phyloP scores from a whole-genome alignment of 306 rosid species.

The Herpetospermum pedunculosum region DNA sequence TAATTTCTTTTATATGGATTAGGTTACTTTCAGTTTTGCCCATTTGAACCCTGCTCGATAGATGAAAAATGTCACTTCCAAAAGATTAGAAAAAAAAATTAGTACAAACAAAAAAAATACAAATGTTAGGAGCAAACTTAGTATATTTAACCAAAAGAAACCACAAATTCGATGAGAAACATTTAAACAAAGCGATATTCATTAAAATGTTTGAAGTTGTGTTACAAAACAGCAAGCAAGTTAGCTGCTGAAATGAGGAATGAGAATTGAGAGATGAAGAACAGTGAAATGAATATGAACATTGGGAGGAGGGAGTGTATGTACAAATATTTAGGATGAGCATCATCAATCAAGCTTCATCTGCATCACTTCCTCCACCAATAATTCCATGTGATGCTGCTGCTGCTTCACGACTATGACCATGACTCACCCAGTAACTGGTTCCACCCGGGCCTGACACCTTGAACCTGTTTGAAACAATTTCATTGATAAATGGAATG shows the following conservation, averaged over 20 bases:
- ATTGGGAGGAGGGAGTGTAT: too few species aligned
- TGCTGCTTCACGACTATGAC: constrained; percentile 19
- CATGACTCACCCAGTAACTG: constrained; percentile 57
- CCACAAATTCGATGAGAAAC: not conserved
- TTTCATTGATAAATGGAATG: too few species aligned
- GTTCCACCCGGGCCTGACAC: constrained; percentile 71
- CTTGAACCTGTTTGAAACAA: constrained; percentile 63
- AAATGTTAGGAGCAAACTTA: too few species aligned
- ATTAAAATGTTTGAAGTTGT: constrained; percentile 15
- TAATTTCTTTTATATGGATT: too few species aligned
- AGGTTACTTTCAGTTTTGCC: too few species aligned
- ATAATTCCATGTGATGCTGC: too few species aligned
- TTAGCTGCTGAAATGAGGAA: constrained; percentile 21
- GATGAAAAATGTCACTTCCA: too few species aligned
- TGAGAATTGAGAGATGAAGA: constrained; percentile 12
- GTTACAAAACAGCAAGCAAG: constrained; percentile 18
- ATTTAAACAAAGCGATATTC: not conserved
- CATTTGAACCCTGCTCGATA: too few species aligned
- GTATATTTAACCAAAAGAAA: not conserved
- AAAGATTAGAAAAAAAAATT: too few species aligned
- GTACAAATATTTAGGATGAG: too few species aligned
- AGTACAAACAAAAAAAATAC: too few species aligned
- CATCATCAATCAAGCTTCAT: constrained; percentile 38
- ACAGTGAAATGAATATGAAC: constrained; percentile 22
- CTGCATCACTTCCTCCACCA: constrained; percentile 75